Conservation (phyloP, 225 moss, liverwort and hornwort genomes). For the Sphagnum contortum region DNA sequence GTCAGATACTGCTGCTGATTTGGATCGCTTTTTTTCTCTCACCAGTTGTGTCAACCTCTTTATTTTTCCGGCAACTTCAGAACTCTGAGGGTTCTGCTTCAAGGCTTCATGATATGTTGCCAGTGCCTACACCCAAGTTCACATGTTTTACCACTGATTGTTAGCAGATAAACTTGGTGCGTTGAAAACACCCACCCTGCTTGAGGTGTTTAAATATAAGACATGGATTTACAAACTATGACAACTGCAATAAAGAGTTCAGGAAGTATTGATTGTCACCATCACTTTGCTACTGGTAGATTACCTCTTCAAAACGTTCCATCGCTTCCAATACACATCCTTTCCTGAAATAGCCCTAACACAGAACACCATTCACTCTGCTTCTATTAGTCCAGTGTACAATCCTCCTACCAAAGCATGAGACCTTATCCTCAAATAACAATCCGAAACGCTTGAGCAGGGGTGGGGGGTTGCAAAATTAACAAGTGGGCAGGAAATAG, state of each 20-base stretch:
- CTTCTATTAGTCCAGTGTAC: slow-evolving; percentile 27
- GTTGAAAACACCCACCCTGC: no score
- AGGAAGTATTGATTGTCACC: no score
- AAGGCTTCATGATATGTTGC: slow-evolving; percentile 65
- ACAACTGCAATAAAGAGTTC: no score
- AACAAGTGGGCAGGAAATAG: no score
- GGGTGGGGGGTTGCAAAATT: no score
- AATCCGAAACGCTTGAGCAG: not conserved
- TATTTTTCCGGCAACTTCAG: slow-evolving; percentile 75
- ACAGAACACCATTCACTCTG: slow-evolving; percentile 30
- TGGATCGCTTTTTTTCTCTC: slow-evolving; percentile 54
- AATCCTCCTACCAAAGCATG: no score
- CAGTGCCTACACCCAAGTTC: slow-evolving; percentile 51
- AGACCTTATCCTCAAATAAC: slow-evolving; percentile 10
- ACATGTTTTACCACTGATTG: not conserved
- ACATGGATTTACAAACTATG: no score
- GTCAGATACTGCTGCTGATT: slow-evolving; percentile 36
- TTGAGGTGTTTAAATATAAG: no score
- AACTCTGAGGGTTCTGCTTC: slow-evolving; percentile 71
- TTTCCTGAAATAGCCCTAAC: slow-evolving; percentile 99
- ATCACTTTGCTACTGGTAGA: no score
- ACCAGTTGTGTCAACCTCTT: slow-evolving; percentile 84
- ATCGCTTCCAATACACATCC: slow-evolving; percentile 91
- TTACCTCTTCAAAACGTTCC: slow-evolving; percentile 92
- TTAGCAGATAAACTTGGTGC: no score